Conservation (phyloP, 2,329 filamentous ascomycete species). For the Apiospora saccharicola region DNA sequence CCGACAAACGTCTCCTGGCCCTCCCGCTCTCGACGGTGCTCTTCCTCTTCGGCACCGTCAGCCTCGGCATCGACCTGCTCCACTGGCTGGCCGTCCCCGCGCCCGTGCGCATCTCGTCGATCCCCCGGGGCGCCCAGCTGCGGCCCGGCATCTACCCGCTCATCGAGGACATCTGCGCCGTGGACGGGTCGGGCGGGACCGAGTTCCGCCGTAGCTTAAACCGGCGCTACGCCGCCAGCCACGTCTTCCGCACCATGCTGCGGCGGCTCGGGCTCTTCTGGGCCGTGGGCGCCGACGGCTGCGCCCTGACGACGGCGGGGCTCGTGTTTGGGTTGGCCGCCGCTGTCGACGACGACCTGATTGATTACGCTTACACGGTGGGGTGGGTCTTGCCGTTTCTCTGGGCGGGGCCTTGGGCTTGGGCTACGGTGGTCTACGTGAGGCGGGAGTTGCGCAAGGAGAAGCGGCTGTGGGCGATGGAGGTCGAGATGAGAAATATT, state of each 20-base stretch:
- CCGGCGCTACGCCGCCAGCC: slow-evolving; percentile 58
- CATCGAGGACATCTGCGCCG: slow-evolving; percentile 61
- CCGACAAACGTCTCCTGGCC: slow-evolving; percentile 57
- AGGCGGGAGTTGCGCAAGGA: slow-evolving; percentile 37
- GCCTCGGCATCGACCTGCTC: slow-evolving; percentile 56
- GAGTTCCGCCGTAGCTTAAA: slow-evolving; percentile 60
- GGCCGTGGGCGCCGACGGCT: slow-evolving; percentile 44
- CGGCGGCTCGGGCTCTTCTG: slow-evolving; percentile 60
- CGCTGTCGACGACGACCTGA: not conserved
- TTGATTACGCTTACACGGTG: slow-evolving; percentile 28
- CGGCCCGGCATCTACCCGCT: slow-evolving; percentile 61
- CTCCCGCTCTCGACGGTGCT: slow-evolving; percentile 60
- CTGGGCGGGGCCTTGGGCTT: slow-evolving; percentile 32
- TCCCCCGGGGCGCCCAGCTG: slow-evolving; percentile 56
- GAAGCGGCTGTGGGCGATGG: slow-evolving; percentile 36
- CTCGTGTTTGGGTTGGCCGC: slow-evolving; percentile 27
- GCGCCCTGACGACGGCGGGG: slow-evolving; percentile 30
- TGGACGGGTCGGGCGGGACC: slow-evolving; percentile 60
- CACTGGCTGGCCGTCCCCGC: slow-evolving; percentile 53
- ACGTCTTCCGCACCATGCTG: slow-evolving; percentile 60
- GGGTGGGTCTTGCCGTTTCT: slow-evolving; percentile 31
- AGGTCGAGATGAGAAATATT: slow-evolving; percentile 24
- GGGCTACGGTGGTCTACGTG: slow-evolving; percentile 38
- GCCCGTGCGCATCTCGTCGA: slow-evolving; percentile 59
- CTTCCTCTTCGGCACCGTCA: slow-evolving; percentile 58